Evolutionary conservation across 805 yeast genomes (phyloP).

Genomic region (Sugiyamaella chiloensis): DNA sequence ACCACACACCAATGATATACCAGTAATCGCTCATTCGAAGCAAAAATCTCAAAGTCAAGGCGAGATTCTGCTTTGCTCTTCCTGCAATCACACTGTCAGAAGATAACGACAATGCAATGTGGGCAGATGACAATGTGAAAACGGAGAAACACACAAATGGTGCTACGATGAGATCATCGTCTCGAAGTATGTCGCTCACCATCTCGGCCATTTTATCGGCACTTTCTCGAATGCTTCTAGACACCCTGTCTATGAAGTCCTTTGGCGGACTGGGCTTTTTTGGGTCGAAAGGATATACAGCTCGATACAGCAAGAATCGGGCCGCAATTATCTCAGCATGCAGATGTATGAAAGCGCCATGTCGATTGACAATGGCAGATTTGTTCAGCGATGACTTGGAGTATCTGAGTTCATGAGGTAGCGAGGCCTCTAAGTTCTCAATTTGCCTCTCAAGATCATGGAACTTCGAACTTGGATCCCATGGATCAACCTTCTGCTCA

Average conservation of each 20-base stretch:
- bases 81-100: conserved; percentile 28
- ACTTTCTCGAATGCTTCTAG: conserved; percentile 30
- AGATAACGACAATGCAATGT: conserved; percentile 34
- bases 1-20: conserved; percentile 36
- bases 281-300: conserved; percentile 31
- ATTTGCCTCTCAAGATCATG: conserved; percentile 24
- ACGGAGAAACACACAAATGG: conserved; percentile 37
- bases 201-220: conserved; percentile 33
- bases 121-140: conserved; percentile 34
- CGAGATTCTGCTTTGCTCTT: conserved; percentile 33
- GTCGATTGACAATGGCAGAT: conserved; percentile 25
- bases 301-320: conserved; percentile 31
- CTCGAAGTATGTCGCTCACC: conserved; percentile 29
- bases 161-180: conserved; percentile 33
- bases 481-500: conserved; percentile 30
- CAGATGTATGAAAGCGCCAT: conserved; percentile 33
- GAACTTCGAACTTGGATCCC: conserved; percentile 31
- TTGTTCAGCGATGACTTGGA: conserved; percentile 25
- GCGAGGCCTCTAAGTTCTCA: conserved; percentile 11
- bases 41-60: conserved; percentile 31
- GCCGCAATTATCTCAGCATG: conserved; percentile 32
- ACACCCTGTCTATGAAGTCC: conserved; percentile 30
- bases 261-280: conserved; percentile 27
- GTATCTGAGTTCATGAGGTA: conserved; percentile 29
- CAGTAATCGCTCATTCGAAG: conserved; percentile 34